Percentiles rank a stretch among this genome's conserved stretches.
phyloP scores from a whole-genome alignment of 2,329 filamentous ascomycete species.

The Colletotrichum siamense region DNA sequence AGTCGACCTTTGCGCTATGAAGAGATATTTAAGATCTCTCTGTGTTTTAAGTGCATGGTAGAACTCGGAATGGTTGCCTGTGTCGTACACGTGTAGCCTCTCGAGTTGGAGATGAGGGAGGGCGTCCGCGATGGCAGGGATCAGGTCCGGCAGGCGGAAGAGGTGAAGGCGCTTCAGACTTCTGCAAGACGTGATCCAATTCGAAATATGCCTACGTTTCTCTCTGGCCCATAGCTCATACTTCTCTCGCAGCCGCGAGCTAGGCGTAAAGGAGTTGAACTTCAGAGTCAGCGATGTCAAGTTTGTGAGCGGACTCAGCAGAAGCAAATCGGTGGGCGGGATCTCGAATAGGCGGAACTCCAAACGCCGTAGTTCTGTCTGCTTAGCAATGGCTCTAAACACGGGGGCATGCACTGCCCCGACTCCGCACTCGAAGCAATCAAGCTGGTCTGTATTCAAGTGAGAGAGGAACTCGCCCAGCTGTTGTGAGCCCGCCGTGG shows the following conservation, averaged over 20 bases:
- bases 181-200: neutral
- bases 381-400: neutral
- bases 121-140: neutral
- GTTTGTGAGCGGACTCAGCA: neutral
- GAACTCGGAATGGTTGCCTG: neutral
- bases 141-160: neutral
- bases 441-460: neutral
- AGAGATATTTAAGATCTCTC: neutral
- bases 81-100: neutral
- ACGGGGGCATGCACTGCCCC: neutral
- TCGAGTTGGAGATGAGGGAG: neutral
- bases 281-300: neutral
- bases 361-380: neutral
- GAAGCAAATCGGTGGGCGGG: neutral
- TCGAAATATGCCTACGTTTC: neutral
- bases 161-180: neutral
- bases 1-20: neutral
- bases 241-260: accelerated
- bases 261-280: neutral
- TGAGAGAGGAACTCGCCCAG: neutral
- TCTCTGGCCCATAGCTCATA: neutral
- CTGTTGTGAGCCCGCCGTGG: neutral
- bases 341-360: neutral
- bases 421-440: neutral
- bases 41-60: neutral